Percentiles rank a stretch among this genome's conserved stretches.
These are phyloP conservation scores for Penicillium capsulatum DNA, from an alignment of 2,329 filamentous ascomycete genomes.

Conservation along the genomic window DNA sequence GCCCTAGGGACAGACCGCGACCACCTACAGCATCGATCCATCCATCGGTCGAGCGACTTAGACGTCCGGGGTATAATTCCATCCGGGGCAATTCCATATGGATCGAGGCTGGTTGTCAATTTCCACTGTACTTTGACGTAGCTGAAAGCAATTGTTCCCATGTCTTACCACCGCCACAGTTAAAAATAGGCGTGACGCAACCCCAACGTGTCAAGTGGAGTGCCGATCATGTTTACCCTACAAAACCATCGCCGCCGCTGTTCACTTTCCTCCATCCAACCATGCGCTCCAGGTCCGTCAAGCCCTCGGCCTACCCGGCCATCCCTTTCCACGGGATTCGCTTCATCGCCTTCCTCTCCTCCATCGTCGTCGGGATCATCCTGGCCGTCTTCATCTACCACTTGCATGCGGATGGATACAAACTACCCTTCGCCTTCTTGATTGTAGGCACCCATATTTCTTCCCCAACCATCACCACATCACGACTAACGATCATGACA, in stretches of 20 bases:
- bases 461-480: no score
- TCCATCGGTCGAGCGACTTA: no score
- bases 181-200: conserved; percentile 51
- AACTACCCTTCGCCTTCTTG: conserved; percentile 57
- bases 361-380: conserved; percentile 52
- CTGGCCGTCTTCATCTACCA: conserved; percentile 55
- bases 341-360: conserved; percentile 45
- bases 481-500: conserved; percentile 21
- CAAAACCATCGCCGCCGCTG: conserved; percentile 5
- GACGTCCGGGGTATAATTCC: no score
- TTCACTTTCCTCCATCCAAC: conserved; percentile 8
- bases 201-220: conserved; percentile 68
- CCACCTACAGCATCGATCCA: no score
- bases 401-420: conserved; percentile 49
- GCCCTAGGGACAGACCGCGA: no score
- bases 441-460: conserved; percentile 44
- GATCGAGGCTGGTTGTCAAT: no score
- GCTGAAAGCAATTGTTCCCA: no score
- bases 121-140: no score
- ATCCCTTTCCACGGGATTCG: conserved; percentile 41
- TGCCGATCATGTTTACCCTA: conserved; percentile 20
- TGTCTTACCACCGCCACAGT: background rate
- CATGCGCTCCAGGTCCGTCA: conserved; percentile 31
- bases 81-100: no score
- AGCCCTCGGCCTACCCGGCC: conserved; percentile 40